Evolutionary conservation across 129 eudicot species (phyloP).

Genomic region (Solidago caesia): DNA sequence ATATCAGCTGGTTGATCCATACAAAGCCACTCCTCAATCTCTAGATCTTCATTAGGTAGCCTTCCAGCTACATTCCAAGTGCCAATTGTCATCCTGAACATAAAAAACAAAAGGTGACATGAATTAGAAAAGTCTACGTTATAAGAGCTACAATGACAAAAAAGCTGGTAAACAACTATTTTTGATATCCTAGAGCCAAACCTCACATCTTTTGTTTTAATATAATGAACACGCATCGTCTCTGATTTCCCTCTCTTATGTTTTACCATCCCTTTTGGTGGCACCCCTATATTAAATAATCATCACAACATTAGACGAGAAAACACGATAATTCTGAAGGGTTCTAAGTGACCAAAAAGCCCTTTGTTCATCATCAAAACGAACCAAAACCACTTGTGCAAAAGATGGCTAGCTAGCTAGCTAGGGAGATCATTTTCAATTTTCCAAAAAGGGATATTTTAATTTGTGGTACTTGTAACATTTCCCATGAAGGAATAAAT

Average conservation of each 20-base stretch:
- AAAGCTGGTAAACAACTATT: constrained; percentile 8
- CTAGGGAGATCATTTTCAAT: background rate
- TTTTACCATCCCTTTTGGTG: constrained; percentile 35
- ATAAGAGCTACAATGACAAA: background rate
- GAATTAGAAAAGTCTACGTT: background rate
- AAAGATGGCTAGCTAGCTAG: background rate
- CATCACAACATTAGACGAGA: constrained; percentile 10
- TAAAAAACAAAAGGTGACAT: constrained; percentile 1
- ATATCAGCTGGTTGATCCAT: constrained; percentile 85
- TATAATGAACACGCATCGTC: constrained; percentile 80
- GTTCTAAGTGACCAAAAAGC: background rate
- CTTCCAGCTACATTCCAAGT: constrained; percentile 99
- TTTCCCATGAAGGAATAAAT: background rate
- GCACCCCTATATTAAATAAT: constrained; percentile 41
- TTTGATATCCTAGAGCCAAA: constrained; percentile 43
- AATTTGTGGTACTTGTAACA: constrained; percentile 5
- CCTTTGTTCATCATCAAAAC: too few species aligned
- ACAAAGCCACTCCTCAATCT: constrained; percentile 89
- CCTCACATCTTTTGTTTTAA: constrained; percentile 89
- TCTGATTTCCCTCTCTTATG: constrained; percentile 92
- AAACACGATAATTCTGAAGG: constrained; percentile 2
- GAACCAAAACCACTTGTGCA: background rate
- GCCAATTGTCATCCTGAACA: constrained; percentile 75
- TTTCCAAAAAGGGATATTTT: background rate
- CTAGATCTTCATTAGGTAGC: constrained; percentile 69